phyloP scores from a whole-genome alignment of 495 filamentous ascomycete species.

The Aspergillus kassunensis region DNA sequence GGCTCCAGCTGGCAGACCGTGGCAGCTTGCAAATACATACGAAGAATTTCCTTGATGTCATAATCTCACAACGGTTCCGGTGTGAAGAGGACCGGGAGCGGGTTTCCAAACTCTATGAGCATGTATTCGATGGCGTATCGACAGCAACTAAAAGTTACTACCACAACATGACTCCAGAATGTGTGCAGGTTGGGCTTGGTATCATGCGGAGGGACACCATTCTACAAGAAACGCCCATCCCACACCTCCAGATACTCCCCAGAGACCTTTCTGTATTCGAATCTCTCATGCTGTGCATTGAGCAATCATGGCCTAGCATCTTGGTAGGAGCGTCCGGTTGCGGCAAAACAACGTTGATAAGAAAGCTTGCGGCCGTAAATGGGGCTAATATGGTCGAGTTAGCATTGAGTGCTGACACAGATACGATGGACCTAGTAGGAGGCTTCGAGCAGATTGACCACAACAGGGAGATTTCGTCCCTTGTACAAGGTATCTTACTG shows the following conservation, averaged over 20 bases:
- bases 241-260: constrained; percentile 52
- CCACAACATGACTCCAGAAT: constrained; percentile 63
- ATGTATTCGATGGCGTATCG: constrained; percentile 43
- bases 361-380: constrained; percentile 69
- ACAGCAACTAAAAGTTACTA: constrained; percentile 43
- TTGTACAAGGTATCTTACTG: constrained; percentile 50
- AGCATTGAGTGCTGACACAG: constrained; percentile 85
- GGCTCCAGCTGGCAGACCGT: constrained; percentile 67
- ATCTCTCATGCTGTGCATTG: constrained; percentile 79
- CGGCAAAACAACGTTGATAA: constrained; percentile 78
- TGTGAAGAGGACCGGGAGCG: constrained; percentile 59
- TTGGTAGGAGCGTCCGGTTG: constrained; percentile 80
- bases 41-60: constrained; percentile 71
- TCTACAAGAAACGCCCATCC: constrained; percentile 51
- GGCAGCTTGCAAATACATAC: constrained; percentile 48
- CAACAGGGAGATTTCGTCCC: constrained; percentile 55
- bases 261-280: constrained; percentile 66
- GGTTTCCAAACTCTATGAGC: constrained; percentile 60
- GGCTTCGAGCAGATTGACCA: constrained; percentile 94
- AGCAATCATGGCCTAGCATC: constrained; percentile 83
- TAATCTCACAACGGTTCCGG: constrained; percentile 87
- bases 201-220: constrained; percentile 56
- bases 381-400: constrained; percentile 74
- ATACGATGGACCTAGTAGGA: constrained; percentile 94
- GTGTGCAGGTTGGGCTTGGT: constrained; percentile 77